Percentiles rank a stretch among this genome's conserved stretches.
These are phyloP conservation scores for Fraxinus baroniana DNA, from an alignment of 305 asterid genomes.

Conservation along the genomic window DNA sequence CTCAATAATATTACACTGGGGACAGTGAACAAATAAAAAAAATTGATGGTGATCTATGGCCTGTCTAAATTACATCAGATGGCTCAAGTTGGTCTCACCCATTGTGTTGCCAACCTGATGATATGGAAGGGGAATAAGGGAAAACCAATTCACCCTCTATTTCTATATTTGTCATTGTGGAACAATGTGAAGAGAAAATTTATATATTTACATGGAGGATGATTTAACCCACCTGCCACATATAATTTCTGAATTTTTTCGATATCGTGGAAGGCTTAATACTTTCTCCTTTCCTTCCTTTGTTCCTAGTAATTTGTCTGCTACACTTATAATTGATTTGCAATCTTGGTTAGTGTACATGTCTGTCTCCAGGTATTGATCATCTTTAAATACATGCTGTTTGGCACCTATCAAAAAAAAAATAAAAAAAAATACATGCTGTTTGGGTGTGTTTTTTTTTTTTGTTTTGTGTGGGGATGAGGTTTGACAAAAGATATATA, in stretches of 20 bases:
- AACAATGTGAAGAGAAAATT: neutral
- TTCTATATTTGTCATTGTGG: neutral
- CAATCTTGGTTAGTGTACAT: neutral
- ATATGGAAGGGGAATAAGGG: neutral
- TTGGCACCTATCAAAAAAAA: neutral
- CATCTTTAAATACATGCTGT: neutral
- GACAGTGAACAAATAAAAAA: neutral
- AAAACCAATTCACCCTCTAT: neutral
- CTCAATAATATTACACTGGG: neutral
- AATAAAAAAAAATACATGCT: too few relatives aligned
- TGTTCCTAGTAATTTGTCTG: neutral
- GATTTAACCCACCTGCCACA: neutral
- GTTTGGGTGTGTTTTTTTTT: too few relatives aligned
- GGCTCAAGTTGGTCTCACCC: neutral
- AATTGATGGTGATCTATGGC: neutral
- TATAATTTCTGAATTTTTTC: neutral
- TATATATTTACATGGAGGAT: neutral
- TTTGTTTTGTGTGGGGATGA: neutral
- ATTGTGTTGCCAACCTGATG: neutral
- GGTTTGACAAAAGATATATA: neutral
- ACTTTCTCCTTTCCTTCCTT: neutral
- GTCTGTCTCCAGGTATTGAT: neutral
- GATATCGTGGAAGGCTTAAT: neutral
- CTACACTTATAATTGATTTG: neutral
- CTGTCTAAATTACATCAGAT: neutral